These are phyloP conservation scores for Gnomoniopsis smithogilvyi DNA, from an alignment of 2,329 filamentous ascomycete genomes.

Conservation along the genomic window DNA sequence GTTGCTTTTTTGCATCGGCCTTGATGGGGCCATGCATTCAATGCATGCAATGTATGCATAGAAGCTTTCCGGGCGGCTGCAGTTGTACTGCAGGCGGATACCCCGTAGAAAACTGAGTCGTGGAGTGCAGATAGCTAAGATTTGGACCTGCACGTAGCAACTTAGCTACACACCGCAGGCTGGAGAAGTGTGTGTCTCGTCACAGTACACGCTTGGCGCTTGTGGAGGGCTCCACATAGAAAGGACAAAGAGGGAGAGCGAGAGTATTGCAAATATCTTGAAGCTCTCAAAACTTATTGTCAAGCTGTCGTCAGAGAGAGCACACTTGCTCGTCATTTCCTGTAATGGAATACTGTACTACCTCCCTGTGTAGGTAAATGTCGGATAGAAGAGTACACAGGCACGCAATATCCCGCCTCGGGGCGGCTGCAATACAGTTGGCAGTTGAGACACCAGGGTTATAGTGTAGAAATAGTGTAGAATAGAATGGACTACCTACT, in stretches of 20 bases:
- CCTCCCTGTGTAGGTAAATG: not conserved
- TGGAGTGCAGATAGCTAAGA: not conserved
- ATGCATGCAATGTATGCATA: not conserved
- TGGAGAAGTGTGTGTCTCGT: not conserved
- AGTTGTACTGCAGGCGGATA: not conserved
- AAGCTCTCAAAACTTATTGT: not conserved
- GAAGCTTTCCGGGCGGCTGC: not conserved
- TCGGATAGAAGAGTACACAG: not conserved
- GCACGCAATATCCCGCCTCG: not conserved
- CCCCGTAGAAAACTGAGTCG: not conserved
- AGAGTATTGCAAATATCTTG: not conserved
- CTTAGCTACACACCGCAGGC: constrained; percentile 3
- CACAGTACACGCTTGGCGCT: not conserved
- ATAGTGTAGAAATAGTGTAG: too few species aligned
- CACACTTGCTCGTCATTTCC: not conserved
- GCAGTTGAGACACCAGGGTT: too few species aligned
- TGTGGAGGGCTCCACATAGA: not conserved
- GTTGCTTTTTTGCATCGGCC: not conserved
- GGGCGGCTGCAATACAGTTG: too few species aligned
- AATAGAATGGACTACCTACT: too few species aligned
- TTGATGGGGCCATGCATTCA: not conserved
- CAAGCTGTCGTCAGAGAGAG: not conserved
- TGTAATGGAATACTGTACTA: too few species aligned
- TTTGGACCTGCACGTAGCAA: not conserved
- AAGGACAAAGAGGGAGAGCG: not conserved